Evolutionary conservation across 257 asterid genomes (phyloP).

Genomic region (Lithospermum erythrorhizon): DNA sequence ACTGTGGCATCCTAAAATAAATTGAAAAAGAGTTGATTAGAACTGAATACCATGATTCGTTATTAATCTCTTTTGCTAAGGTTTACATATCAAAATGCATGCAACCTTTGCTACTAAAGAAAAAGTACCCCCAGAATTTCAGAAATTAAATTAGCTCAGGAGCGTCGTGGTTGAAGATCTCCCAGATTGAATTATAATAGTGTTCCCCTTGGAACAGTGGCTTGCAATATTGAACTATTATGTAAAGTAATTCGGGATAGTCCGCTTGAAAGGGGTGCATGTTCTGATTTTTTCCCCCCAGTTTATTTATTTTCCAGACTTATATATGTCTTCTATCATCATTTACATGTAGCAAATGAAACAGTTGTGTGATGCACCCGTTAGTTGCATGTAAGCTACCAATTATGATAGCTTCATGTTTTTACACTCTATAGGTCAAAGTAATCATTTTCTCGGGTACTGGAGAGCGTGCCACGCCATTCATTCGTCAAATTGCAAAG

Average conservation of each 20-base stretch:
- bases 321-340: background rate
- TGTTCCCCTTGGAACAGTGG: background rate
- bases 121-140: background rate
- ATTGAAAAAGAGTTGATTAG: too few relatives aligned
- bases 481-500: constrained; percentile 74
- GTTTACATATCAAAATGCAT: too few relatives aligned
- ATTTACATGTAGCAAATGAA: background rate
- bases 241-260: too few relatives aligned
- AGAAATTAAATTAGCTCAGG: background rate
- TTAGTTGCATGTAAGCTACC: background rate
- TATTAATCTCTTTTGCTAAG: too few relatives aligned
- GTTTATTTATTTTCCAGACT: background rate
- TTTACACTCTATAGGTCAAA: constrained; percentile 49
- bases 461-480: constrained; percentile 95
- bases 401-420: background rate
- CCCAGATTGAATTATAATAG: background rate
- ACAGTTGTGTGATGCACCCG: background rate
- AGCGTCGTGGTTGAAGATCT: background rate
- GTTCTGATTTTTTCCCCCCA: background rate
- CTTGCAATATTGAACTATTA: too few relatives aligned
- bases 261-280: background rate
- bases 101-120: too few relatives aligned
- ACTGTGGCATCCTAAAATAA: background rate
- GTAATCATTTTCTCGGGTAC: constrained; percentile 80
- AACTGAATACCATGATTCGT: too few relatives aligned